Conservation (phyloP, 805 yeast genomes). For the Sugiyamaella qingdaonensis region DNA sequence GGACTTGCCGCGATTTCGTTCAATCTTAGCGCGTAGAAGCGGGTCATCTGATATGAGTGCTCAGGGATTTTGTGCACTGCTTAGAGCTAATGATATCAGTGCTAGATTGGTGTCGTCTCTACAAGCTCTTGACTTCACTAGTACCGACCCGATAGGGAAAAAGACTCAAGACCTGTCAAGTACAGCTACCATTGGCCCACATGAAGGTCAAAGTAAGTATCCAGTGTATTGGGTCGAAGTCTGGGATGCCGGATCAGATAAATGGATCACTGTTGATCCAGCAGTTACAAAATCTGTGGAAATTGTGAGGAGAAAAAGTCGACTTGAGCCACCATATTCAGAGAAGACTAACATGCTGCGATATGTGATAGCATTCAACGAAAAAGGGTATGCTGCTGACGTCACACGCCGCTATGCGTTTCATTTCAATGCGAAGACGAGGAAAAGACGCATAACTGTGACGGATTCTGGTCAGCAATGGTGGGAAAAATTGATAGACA, state of each 20-base stretch:
- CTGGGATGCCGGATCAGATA: slow-evolving; percentile 69
- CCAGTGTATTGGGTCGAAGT: slow-evolving; percentile 95
- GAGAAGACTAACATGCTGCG: slow-evolving; percentile 56
- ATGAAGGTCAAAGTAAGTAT: slow-evolving; percentile 28
- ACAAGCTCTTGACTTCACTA: slow-evolving; percentile 85
- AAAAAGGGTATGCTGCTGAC: slow-evolving; percentile 62
- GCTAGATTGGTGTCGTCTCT: slow-evolving; percentile 76
- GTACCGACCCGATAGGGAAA: slow-evolving; percentile 18
- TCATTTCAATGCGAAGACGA: slow-evolving; percentile 65
- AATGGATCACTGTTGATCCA: slow-evolving; percentile 88
- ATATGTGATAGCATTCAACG: slow-evolving; percentile 77
- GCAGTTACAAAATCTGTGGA: slow-evolving; percentile 61
- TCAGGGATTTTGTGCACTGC: slow-evolving; percentile 77
- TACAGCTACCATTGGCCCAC: background rate
- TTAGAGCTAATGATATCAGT: slow-evolving; percentile 65
- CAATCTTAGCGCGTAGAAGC: slow-evolving; percentile 40
- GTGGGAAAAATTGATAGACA: slow-evolving; percentile 49
- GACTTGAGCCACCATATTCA: slow-evolving; percentile 67
- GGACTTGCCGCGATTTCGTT: slow-evolving; percentile 41
- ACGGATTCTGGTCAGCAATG: slow-evolving; percentile 55
- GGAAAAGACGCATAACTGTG: slow-evolving; percentile 66
- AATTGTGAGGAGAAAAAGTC: slow-evolving; percentile 50
- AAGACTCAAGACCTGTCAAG: slow-evolving; percentile 14
- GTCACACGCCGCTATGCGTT: slow-evolving; percentile 80
- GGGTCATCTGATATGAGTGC: slow-evolving; percentile 81